Base-by-base conservation (phyloP, 1,284 basidiomycete species). In the Trichosporon sp. region DNA sequence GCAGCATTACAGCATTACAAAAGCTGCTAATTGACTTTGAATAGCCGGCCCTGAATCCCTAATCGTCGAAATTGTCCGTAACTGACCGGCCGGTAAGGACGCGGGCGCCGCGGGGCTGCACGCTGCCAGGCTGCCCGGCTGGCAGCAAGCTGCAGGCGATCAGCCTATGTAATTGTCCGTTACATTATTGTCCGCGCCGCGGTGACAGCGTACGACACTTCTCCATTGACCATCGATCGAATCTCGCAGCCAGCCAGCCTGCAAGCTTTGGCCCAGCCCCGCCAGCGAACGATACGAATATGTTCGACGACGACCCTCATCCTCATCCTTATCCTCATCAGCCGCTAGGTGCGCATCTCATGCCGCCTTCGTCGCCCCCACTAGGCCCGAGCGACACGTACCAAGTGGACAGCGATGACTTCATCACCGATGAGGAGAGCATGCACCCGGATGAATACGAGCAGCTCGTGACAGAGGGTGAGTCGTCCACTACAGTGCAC, bases 401-500 rank as follows among this genome's bases (percentile, higher is more conserved):
- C 64, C 72, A 76, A 58, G 67, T 78, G 8, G 76, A 78, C 65
- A 73, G 71, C 63, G 73, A 74, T 60, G 77, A 78, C 60, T 74
- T 73, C 9, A 74, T 71, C 29, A 71, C 71, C 32, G 72, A 73
- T 27, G 57, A 63, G 6, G 74, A 73, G 31, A 65, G 69, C 25
- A 36, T 74, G 6, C 62, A 57, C 8, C 71, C 71, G 46, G 70
- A 67, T 9, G 74, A 76, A 56, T 77, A 75, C 65, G 81, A 81
- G 64, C 72, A 75, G 37, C 71, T 81, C 33, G 76, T 79, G 33
- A 79, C 81, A 23, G 81, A 85, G 81, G 83, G 85, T 86, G 67
- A 63, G 76, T 68, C 14, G 4, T 3, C 29, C 25, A 21, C 19
- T 8, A 49, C 21, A 23, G 21, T 49, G 46, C 7, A 14, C 23